Percentiles rank a stretch among this genome's conserved stretches.
Evolutionary conservation across 176 grass and related monocot genomes (phyloP).

Genomic region (Triticum monococcum): DNA sequence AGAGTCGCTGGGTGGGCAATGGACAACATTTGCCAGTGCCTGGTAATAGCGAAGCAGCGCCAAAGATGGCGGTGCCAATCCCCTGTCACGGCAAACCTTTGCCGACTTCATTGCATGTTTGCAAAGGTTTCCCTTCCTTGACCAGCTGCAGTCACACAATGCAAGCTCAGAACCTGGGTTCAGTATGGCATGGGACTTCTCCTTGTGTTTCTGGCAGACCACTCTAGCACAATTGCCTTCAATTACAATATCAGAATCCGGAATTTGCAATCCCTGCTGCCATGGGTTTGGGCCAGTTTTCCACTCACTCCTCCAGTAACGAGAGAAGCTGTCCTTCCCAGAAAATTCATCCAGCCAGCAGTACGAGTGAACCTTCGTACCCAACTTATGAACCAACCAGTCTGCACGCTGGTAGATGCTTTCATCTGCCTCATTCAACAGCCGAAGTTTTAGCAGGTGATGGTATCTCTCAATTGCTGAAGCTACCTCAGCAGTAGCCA

Average conservation of each 20-base stretch:
- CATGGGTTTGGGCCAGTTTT: conserved; percentile 62
- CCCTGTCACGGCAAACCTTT: conserved; percentile 63
- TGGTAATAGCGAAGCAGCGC: conserved; percentile 61
- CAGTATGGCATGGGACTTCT: conserved; percentile 54
- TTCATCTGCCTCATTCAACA: conserved; percentile 68
- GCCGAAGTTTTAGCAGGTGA: conserved; percentile 73
- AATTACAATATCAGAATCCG: conserved; percentile 58
- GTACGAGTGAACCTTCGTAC: conserved; percentile 87
- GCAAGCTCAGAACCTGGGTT: conserved; percentile 86
- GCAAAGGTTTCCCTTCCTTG: conserved; percentile 82
- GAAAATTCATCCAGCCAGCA: conserved; percentile 90
- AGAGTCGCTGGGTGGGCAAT: conserved; percentile 71
- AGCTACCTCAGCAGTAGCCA: conserved; percentile 70
- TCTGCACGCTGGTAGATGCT: conserved; percentile 68
- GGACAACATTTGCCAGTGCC: conserved; percentile 64
- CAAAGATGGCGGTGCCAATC: conserved; percentile 58
- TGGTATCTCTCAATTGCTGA: conserved; percentile 87
- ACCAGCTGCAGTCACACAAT: conserved; percentile 86
- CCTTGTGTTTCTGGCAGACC: conserved; percentile 57
- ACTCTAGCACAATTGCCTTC: conserved; percentile 64
- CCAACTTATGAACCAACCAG: conserved; percentile 83
- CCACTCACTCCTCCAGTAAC: conserved; percentile 90
- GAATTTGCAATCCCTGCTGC: conserved; percentile 59
- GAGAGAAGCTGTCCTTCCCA: conserved; percentile 71
- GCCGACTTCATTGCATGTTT: conserved; percentile 70